Evolutionary conservation across 768 basidiomycete species (phyloP), one percentile per base, ranked within the genome.

Genomic region (Pulveroboletus sp.): DNA sequence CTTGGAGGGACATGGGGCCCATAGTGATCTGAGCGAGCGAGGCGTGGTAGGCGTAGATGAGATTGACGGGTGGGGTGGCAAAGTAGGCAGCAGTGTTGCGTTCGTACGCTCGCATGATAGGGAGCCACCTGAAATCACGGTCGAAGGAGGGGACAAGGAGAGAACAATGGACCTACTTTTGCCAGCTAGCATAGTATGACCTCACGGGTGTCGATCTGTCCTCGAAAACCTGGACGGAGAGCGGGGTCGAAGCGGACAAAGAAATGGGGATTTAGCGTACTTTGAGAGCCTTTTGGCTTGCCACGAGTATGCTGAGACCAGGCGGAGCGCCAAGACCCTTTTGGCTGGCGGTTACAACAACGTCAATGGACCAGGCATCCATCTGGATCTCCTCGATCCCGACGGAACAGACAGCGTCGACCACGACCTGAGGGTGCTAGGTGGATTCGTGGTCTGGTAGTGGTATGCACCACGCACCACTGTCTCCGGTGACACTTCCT

Each of bases 391-490:
- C 93, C 67, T 98, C 96, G 58, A 86, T 90, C 6, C 90, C 96
- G 14, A 97, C 93, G 2, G 93, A 86, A 71, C 96, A 99, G 26
- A 99, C 96, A n/a, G 82, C 91, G 63, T 99, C 96, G 51, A 93
- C 75, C 8, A 89, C 74, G 38, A 93, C 74, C 85, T 88, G 50
- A 21, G n/a, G 17, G 32, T 11, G 40, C 43, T 7, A 43, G 33
- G 35, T 59, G 42, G 44, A 21, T 10, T 14, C 3, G 15, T 10
- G 2, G 36, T 21, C 35, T 33, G 46, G 2, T 36, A 26, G n/a
- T 5, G 37, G 13, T 24, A 33, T 8, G 47, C 17, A 28, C 63
- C 53, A 58, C 63, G 31, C 57, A 91, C 88, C 53, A 99, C 74
- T 1, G 93, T 93, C 10, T 89, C 80, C 1, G 95, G 94, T 0